Evolutionary conservation across 1,139 yeast genomes (phyloP), one percentile per base, ranked within the genome.

Genomic region (Candida sp.): DNA sequence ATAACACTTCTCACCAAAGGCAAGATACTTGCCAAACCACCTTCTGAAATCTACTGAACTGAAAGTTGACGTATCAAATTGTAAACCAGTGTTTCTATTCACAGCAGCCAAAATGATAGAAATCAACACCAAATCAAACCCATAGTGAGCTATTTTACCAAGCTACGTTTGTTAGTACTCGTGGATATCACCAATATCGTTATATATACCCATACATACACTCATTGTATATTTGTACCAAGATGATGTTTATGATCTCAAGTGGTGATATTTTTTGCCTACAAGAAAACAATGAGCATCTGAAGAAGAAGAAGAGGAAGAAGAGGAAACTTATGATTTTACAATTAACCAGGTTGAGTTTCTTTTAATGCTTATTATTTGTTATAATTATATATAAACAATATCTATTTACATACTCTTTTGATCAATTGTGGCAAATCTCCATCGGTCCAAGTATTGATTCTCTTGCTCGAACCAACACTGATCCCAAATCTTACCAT

Each of bases 71-170:
- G 77, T 73, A 57, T 73, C 78, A 54, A 73, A 74, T 38, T 65
- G 74, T 46, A 75, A 68, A 0, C 89, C 90, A 0, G 88, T 82
- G 49, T 79, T 79, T 44, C 82, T 68, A 54, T 83, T 81, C 43
- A 84, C 67, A 1, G 86, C 87, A 0, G 90, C 88, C 30, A 84
- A 65, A 22, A 84, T 66, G 57, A 84, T 75, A 3, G 88, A 81
- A 19, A 82, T 63, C 45, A 84, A 63, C 2, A 84, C 73, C 45
- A 83, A 66, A 53, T 83, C 89, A 37, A 81, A 53, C 0, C 82
- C 69, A 49, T 79, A 79, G 56, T 82, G 87, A 2, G 77, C 64
- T 38, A 79, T 50, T 55, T 68, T 77, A 0, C 84, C 84, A 30
- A 79, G 56, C 82, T 76, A 37, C 30, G 15, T 21, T 12, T 15